phyloP scores from a whole-genome alignment of 768 basidiomycete species.

The Macrolepiota albuminosa region DNA sequence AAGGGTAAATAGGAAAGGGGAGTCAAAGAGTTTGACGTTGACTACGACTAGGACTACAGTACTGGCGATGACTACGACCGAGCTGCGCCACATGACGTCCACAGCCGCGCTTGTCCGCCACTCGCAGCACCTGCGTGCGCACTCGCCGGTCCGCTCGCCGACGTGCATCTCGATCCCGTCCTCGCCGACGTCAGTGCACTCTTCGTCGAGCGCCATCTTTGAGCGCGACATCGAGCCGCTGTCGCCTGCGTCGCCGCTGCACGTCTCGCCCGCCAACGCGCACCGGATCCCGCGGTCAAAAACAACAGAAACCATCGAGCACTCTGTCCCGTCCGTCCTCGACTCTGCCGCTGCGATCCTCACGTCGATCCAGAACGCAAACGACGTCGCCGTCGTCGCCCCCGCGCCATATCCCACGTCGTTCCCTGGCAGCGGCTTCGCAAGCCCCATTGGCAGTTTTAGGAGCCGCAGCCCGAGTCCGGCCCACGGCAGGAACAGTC shows the following conservation, averaged over 20 bases:
- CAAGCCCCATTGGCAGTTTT: slow-evolving; percentile 66
- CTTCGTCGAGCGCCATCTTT: slow-evolving; percentile 86
- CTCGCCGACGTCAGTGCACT: slow-evolving; percentile 75
- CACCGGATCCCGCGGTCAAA: slow-evolving; percentile 73
- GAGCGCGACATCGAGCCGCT: slow-evolving; percentile 84
- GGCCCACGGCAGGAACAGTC: slow-evolving; percentile 32
- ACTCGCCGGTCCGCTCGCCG: slow-evolving; percentile 43
- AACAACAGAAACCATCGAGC: slow-evolving; percentile 69
- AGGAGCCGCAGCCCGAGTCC: slow-evolving; percentile 68
- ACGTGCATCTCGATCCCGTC: slow-evolving; percentile 80
- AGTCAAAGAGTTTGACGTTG: background rate
- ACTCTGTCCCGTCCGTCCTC: slow-evolving; percentile 79
- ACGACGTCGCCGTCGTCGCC: slow-evolving; percentile 60
- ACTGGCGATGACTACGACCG: slow-evolving; percentile 13
- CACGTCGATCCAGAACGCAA: slow-evolving; percentile 34
- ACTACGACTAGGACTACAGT: background rate
- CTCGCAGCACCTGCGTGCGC: slow-evolving; percentile 36
- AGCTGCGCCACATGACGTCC: slow-evolving; percentile 56
- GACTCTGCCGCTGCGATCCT: slow-evolving; percentile 80
- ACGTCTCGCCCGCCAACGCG: slow-evolving; percentile 43
- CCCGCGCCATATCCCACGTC: slow-evolving; percentile 29
- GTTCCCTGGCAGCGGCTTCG: slow-evolving; percentile 47
- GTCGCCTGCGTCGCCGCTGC: slow-evolving; percentile 25
- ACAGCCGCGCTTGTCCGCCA: slow-evolving; percentile 36
- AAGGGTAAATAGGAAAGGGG: background rate